A percentile compares a stretch with the other conserved stretches of the same genome.
phyloP scores from a whole-genome alignment of 495 filamentous ascomycete genomes.

The Neurospora intermedia region DNA sequence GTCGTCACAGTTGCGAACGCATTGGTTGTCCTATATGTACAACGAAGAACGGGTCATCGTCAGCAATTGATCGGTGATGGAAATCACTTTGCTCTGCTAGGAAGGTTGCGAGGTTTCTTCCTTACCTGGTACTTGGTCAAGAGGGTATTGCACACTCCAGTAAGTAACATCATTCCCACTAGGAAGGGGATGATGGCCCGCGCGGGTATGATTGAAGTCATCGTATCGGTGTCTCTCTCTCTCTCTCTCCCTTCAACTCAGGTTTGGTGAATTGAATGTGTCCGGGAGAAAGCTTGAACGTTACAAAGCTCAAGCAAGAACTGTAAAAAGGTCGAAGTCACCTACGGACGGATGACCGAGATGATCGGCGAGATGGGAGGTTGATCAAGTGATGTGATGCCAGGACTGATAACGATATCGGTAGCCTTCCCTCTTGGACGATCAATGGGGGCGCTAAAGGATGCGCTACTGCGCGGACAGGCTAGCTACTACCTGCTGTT shows the following conservation, averaged over 20 bases:
- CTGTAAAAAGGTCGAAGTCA: not conserved
- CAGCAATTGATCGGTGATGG: not conserved
- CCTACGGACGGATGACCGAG: not conserved
- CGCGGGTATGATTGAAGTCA: conserved; percentile 29
- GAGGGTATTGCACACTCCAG: conserved; percentile 91
- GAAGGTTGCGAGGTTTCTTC: not conserved
- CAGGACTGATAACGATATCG: not conserved
- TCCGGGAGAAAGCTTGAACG: not conserved
- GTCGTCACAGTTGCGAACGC: conserved; percentile 78
- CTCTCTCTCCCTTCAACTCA: not conserved
- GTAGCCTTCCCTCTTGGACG: not conserved
- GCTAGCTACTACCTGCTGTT: not conserved
- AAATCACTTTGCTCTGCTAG: not conserved
- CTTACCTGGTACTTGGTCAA: conserved; percentile 89
- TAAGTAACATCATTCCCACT: conserved; percentile 82
- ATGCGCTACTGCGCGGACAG: not conserved
- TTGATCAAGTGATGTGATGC: not conserved
- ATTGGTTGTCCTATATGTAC: conserved; percentile 74
- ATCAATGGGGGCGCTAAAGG: not conserved
- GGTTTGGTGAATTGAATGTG: not conserved
- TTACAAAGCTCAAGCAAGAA: not conserved
- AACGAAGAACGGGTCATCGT: not conserved
- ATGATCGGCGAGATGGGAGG: not conserved
- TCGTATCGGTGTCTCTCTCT: conserved; percentile 2
- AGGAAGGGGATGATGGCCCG: conserved; percentile 66